Percentiles rank a stretch among this genome's conserved stretches.
These are phyloP conservation scores for Helichrysum umbraculigerum DNA, from an alignment of 129 eudicot species.

Conservation along the genomic window DNA sequence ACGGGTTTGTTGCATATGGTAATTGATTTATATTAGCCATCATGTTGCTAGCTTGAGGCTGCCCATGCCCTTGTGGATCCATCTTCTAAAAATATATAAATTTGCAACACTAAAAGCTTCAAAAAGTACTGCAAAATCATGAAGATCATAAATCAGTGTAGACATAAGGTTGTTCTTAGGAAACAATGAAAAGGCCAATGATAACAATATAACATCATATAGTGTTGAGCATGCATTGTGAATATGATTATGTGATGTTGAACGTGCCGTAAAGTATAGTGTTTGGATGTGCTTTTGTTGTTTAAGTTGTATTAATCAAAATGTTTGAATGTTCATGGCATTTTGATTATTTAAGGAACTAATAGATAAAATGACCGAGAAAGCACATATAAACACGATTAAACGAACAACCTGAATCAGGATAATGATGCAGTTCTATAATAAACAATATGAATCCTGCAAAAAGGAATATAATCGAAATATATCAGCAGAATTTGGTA, in stretches of 20 bases:
- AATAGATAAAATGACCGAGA: no score
- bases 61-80: constrained; percentile 76
- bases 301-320: background rate
- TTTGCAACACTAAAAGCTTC: background rate
- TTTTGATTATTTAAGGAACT: no score
- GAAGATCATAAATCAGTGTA: background rate
- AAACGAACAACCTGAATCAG: background rate
- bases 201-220: background rate
- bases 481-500: background rate
- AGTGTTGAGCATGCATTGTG: background rate
- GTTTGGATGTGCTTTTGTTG: background rate
- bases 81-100: constrained; percentile 32
- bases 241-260: background rate
- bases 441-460: constrained; percentile 27
- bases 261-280: background rate
- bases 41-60: constrained; percentile 47
- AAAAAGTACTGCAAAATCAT: constrained; percentile 7
- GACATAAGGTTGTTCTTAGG: background rate
- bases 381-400: no score
- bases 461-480: constrained; percentile 22
- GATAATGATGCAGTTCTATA: constrained; percentile 12
- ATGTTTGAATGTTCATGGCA: no score
- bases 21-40: constrained; percentile 49
- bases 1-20: constrained; percentile 47
- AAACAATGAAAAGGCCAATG: background rate